Evolutionary conservation across 768 basidiomycete genomes (phyloP).

Genomic region (Crepidotus variabilis): DNA sequence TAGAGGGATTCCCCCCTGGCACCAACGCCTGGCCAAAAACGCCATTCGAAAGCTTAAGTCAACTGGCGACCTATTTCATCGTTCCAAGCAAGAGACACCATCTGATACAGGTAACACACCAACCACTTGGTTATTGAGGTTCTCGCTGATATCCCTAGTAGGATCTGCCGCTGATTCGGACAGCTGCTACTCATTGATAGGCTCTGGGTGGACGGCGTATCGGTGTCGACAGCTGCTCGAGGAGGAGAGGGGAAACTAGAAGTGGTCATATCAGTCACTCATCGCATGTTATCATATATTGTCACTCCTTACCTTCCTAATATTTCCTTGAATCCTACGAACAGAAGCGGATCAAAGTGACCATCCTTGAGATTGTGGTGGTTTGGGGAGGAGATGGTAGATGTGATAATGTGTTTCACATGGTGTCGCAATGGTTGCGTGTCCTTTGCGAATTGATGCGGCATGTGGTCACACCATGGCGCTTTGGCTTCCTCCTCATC

Average conservation of each 20-base stretch:
- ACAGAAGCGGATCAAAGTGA: neutral
- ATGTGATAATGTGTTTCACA: neutral
- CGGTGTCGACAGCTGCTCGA: neutral
- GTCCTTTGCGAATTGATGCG: too few species aligned
- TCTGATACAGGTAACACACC: neutral
- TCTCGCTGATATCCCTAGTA: neutral
- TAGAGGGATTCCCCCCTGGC: neutral
- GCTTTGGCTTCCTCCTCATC: too few species aligned
- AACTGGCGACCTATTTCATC: neutral
- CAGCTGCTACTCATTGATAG: neutral
- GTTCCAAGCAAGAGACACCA: neutral
- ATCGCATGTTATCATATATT: neutral
- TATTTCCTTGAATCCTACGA: neutral
- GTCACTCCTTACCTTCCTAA: neutral
- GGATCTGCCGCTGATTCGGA: neutral
- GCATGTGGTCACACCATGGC: too few species aligned
- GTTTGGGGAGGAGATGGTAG: neutral
- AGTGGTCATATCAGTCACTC: neutral
- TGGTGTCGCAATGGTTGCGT: neutral
- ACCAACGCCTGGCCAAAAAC: neutral
- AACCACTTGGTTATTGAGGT: neutral
- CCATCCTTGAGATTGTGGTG: neutral
- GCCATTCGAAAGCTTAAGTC: neutral
- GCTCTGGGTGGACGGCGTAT: neutral
- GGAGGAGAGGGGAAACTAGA: neutral